Evolutionary conservation across 768 basidiomycete species (phyloP).

Genomic region (Agrocybe praecox): DNA sequence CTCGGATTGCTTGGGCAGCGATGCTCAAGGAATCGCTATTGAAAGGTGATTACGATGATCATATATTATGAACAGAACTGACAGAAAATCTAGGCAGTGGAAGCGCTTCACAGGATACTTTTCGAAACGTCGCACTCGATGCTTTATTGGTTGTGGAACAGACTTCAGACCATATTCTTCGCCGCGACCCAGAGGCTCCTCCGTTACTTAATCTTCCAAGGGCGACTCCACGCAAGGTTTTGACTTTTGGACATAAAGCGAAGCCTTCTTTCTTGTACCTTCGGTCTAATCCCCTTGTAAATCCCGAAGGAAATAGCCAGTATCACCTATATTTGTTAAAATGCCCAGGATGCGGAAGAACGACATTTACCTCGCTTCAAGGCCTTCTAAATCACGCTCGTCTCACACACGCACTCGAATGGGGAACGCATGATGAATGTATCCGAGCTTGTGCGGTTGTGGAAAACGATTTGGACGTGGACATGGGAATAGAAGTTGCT

Average conservation of each 20-base stretch:
- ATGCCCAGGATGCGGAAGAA: slow-evolving; percentile 48
- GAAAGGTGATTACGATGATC: slow-evolving; percentile 23
- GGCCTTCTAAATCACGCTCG: slow-evolving; percentile 58
- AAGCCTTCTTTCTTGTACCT: slow-evolving; percentile 41
- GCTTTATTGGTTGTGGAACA: slow-evolving; percentile 41
- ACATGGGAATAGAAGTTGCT: slow-evolving; percentile 45
- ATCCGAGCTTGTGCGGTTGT: slow-evolving; percentile 49
- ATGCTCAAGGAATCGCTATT: slow-evolving; percentile 39
- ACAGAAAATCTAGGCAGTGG: slow-evolving; percentile 9
- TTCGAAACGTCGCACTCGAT: slow-evolving; percentile 43
- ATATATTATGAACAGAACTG: not conserved
- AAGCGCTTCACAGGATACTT: slow-evolving; percentile 25
- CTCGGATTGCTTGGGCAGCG: slow-evolving; percentile 52
- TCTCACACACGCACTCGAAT: slow-evolving; percentile 48
- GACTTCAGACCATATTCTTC: slow-evolving; percentile 39
- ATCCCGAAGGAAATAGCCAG: slow-evolving; percentile 14
- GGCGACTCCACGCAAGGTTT: slow-evolving; percentile 18
- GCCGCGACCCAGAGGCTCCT: slow-evolving; percentile 28
- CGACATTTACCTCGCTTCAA: slow-evolving; percentile 50
- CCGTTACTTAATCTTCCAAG: slow-evolving; percentile 18
- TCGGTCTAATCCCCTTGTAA: slow-evolving; percentile 27
- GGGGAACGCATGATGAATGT: slow-evolving; percentile 60
- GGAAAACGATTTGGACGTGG: slow-evolving; percentile 40
- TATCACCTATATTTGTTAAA: slow-evolving; percentile 39
- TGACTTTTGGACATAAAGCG: slow-evolving; percentile 6